Conservation (phyloP, 75 land plant genomes). For the Picea sitchensis region DNA sequence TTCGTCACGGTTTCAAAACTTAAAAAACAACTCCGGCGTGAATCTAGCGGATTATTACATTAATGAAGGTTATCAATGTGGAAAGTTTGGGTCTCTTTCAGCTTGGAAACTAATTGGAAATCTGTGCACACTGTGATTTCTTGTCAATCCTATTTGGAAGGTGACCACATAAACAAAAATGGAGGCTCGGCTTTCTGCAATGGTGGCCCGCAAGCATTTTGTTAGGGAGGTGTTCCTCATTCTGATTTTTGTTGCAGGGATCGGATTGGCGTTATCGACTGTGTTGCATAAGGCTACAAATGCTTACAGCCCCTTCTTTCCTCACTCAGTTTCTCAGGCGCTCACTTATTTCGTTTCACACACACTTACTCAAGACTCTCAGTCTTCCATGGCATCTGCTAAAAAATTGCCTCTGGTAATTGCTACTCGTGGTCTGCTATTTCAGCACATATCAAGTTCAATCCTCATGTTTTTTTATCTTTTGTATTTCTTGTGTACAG, state of each 20-base stretch:
- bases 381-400: neutral
- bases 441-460: neutral
- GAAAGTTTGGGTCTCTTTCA: too few relatives aligned
- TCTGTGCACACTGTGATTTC: too few relatives aligned
- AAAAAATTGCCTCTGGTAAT: neutral
- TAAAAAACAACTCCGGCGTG: too few relatives aligned
- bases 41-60: too few relatives aligned
- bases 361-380: neutral
- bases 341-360: neutral
- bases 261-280: neutral
- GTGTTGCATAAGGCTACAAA: neutral
- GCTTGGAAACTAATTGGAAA: too few relatives aligned
- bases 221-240: conserved; percentile 1
- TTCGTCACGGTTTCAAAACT: too few relatives aligned
- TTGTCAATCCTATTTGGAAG: too few relatives aligned
- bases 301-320: neutral
- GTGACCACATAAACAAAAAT: too few relatives aligned
- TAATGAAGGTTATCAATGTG: too few relatives aligned
- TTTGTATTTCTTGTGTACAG: neutral
- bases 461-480: neutral
- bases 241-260: neutral
- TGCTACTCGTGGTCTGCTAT: neutral
- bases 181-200: too few relatives aligned
- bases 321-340: neutral
- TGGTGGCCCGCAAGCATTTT: neutral